Evolutionary conservation across 2,329 filamentous ascomycete species (phyloP).

Genomic region (Trichoderma sp.): DNA sequence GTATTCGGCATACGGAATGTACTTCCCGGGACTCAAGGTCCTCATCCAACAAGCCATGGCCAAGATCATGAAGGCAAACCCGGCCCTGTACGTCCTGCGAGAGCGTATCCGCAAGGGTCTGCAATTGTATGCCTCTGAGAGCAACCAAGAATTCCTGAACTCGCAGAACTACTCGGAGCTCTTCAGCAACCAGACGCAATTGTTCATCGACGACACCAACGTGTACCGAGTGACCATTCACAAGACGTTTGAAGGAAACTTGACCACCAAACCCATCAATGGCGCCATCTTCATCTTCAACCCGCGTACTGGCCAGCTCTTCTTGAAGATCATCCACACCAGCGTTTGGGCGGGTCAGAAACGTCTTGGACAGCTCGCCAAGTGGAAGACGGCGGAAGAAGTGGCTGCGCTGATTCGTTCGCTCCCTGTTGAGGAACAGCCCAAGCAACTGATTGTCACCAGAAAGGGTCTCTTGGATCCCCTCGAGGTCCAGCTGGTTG

Average conservation of each 20-base stretch:
- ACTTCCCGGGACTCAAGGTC: slow-evolving; percentile 96
- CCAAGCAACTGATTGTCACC: slow-evolving; percentile 97
- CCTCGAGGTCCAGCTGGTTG: slow-evolving; percentile 92
- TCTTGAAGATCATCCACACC: slow-evolving; percentile 99
- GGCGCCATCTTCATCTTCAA: slow-evolving; percentile 99
- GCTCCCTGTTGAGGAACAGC: slow-evolving; percentile 94
- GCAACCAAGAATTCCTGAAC: slow-evolving; percentile 98
- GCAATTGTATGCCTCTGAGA: slow-evolving; percentile 96
- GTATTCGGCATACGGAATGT: slow-evolving; percentile 97
- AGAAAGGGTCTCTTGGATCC: slow-evolving; percentile 96
- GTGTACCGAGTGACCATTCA: slow-evolving; percentile 99
- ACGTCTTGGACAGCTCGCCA: slow-evolving; percentile 95
- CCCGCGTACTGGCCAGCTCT: slow-evolving; percentile 93
- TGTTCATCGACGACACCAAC: slow-evolving; percentile 99
- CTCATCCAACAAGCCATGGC: slow-evolving; percentile 98
- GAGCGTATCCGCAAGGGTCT: slow-evolving; percentile 98
- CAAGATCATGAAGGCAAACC: slow-evolving; percentile 99
- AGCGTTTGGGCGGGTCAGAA: slow-evolving; percentile 99
- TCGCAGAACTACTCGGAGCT: slow-evolving; percentile 99
- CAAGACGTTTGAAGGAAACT: slow-evolving; percentile 98
- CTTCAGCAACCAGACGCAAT: slow-evolving; percentile 97
- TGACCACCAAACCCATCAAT: slow-evolving; percentile 99
- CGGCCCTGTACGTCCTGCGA: slow-evolving; percentile 90
- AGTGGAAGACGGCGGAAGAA: slow-evolving; percentile 99
- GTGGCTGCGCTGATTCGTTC: slow-evolving; percentile 96